Evolutionary conservation across 2,329 filamentous ascomycete species (phyloP).

Genomic region (Bipolaris bicolor): DNA sequence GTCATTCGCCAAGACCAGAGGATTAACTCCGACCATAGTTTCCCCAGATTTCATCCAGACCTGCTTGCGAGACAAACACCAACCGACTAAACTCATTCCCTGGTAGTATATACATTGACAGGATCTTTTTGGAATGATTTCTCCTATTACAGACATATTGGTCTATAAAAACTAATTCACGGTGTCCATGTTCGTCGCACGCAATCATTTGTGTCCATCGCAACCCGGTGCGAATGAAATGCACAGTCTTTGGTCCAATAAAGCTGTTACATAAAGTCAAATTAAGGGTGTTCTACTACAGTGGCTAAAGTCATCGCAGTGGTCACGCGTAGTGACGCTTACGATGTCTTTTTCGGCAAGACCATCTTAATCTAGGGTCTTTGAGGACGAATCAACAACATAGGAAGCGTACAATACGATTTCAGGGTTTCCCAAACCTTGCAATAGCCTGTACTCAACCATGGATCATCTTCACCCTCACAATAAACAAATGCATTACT

Average conservation of each 20-base stretch:
- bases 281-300: neutral
- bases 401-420: neutral
- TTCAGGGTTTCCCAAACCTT: neutral
- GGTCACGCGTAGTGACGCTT: neutral
- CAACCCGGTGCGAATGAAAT: neutral
- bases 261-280: neutral
- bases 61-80: neutral
- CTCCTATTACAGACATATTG: neutral
- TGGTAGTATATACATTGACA: too few species aligned
- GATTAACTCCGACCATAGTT: neutral
- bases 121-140: too few species aligned
- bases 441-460: neutral
- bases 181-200: neutral
- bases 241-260: neutral
- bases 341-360: neutral
- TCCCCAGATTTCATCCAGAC: neutral
- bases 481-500: neutral
- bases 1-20: slow-evolving; percentile 19
- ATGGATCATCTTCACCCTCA: neutral
- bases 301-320: neutral
- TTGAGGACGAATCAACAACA: neutral
- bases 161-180: neutral
- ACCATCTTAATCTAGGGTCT: neutral
- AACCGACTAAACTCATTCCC: too few species aligned
- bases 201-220: neutral